Conservation (phyloP, 2,329 filamentous ascomycete genomes). For the Fusarium sp. region DNA sequence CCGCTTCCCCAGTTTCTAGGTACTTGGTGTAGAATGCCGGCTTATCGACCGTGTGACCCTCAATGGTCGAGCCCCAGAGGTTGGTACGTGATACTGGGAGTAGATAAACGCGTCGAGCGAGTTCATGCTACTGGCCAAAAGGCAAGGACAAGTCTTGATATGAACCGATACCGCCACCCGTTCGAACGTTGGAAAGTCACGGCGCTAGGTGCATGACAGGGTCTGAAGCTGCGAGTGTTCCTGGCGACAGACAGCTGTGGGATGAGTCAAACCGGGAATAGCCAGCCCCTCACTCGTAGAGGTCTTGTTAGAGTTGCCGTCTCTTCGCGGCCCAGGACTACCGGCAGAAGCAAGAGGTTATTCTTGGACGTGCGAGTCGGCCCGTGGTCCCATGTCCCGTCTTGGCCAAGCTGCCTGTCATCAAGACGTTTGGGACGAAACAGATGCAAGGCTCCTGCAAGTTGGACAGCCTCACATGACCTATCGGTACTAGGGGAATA, state of each 20-base stretch:
- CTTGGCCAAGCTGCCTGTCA: constrained; percentile 1
- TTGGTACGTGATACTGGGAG: constrained; percentile 4
- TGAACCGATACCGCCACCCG: constrained; percentile 10
- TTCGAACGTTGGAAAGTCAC: constrained; percentile 5
- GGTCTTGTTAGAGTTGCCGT: constrained; percentile 16
- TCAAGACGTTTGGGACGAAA: not conserved
- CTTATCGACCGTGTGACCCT: no score
- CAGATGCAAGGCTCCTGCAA: constrained; percentile 3
- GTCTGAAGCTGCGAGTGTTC: constrained; percentile 25
- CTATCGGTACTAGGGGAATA: not conserved
- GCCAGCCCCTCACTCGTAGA: constrained; percentile 7
- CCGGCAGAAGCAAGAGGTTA: constrained; percentile 27
- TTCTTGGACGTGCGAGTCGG: constrained; percentile 35
- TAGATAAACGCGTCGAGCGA: constrained; percentile 8
- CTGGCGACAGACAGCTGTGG: constrained; percentile 37
- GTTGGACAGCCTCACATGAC: constrained; percentile 13
- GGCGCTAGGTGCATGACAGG: constrained; percentile 26
- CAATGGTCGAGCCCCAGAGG: not conserved
- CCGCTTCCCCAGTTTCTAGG: no score
- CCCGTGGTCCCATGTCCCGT: constrained; percentile 33
- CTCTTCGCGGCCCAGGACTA: constrained; percentile 18
- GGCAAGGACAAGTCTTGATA: not conserved
- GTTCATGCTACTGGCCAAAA: constrained; percentile 22
- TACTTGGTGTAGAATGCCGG: no score
- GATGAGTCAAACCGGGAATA: constrained; percentile 18